Percentiles rank a stretch among this genome's conserved stretches.
Conservation (phyloP, 2,329 filamentous ascomycete species). For the Penicillium freii region DNA sequence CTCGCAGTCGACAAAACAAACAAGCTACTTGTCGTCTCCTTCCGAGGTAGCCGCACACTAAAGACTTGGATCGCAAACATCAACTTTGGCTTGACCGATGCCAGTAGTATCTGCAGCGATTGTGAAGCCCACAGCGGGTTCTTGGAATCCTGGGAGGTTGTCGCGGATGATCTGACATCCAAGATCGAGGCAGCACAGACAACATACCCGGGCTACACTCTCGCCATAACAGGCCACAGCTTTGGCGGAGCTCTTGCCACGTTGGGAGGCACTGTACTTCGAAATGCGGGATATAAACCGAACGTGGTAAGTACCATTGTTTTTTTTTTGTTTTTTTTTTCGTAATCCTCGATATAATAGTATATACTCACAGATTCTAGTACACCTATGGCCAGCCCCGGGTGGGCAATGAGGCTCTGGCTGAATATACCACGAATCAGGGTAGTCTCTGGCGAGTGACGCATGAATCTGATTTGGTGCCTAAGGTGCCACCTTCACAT, state of each 20-base stretch:
- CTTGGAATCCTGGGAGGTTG: slow-evolving; percentile 46
- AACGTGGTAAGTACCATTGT: slow-evolving; percentile 42
- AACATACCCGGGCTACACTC: slow-evolving; percentile 41
- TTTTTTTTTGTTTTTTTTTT: no score
- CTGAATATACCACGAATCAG: slow-evolving; percentile 39
- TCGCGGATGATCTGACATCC: slow-evolving; percentile 37
- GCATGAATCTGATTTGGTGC: slow-evolving; percentile 39
- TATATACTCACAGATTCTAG: slow-evolving; percentile 18
- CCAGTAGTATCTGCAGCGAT: slow-evolving; percentile 43
- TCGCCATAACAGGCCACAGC: slow-evolving; percentile 52
- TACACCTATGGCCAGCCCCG: slow-evolving; percentile 45
- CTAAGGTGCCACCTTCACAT: slow-evolving; percentile 34
- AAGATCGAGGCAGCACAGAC: slow-evolving; percentile 35
- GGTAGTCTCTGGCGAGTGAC: slow-evolving; percentile 38
- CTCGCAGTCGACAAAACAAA: slow-evolving; percentile 49
- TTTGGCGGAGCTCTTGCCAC: slow-evolving; percentile 53
- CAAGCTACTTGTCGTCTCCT: slow-evolving; percentile 35
- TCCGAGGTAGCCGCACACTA: slow-evolving; percentile 35
- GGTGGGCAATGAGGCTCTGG: slow-evolving; percentile 39
- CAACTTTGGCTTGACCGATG: slow-evolving; percentile 25
- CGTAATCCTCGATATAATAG: no score
- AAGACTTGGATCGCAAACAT: slow-evolving; percentile 37
- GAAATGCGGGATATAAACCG: slow-evolving; percentile 41
- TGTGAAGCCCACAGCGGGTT: slow-evolving; percentile 51
- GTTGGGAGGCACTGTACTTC: slow-evolving; percentile 47